phyloP scores from a whole-genome alignment of 306 rosid genomes.

The Vigna mungo region DNA sequence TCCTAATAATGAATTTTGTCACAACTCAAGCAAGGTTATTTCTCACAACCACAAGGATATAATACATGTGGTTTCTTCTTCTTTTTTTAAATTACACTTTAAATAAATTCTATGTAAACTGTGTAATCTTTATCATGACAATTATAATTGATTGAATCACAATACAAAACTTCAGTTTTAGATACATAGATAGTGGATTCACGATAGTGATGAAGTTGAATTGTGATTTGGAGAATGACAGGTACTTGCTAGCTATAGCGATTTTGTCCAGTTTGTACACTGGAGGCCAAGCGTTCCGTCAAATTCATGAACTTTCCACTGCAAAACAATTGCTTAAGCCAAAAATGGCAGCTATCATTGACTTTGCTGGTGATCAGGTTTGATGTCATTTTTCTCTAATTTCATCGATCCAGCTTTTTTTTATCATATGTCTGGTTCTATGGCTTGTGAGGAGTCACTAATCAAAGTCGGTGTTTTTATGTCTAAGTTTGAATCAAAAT shows the following conservation, averaged over 20 bases:
- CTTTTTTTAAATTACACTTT: neutral
- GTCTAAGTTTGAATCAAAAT: conserved; percentile 6
- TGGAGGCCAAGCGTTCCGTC: conserved; percentile 56
- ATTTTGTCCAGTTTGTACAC: conserved; percentile 68
- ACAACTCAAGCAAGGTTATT: too few relatives aligned
- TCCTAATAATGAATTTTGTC: too few relatives aligned
- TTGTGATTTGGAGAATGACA: conserved; percentile 36
- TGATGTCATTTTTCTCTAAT: conserved; percentile 27
- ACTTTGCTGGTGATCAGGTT: conserved; percentile 86
- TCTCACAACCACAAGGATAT: too few relatives aligned
- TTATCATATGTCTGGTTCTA: neutral
- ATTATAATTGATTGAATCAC: too few relatives aligned
- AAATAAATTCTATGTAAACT: too few relatives aligned
- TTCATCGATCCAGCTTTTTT: neutral
- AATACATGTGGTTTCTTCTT: neutral
- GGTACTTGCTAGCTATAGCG: conserved; percentile 74
- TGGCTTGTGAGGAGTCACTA: conserved; percentile 26
- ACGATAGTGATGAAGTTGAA: neutral
- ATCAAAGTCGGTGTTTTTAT: conserved; percentile 3
- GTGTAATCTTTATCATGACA: neutral
- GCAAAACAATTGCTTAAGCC: conserved; percentile 53
- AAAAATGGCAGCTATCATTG: conserved; percentile 52
- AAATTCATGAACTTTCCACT: conserved; percentile 58
- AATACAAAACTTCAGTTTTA: neutral
- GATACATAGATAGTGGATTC: neutral